Percentiles rank a stretch among this genome's conserved stretches.
Conservation (phyloP, 305 asterid species). For the Salvia sclarea region DNA sequence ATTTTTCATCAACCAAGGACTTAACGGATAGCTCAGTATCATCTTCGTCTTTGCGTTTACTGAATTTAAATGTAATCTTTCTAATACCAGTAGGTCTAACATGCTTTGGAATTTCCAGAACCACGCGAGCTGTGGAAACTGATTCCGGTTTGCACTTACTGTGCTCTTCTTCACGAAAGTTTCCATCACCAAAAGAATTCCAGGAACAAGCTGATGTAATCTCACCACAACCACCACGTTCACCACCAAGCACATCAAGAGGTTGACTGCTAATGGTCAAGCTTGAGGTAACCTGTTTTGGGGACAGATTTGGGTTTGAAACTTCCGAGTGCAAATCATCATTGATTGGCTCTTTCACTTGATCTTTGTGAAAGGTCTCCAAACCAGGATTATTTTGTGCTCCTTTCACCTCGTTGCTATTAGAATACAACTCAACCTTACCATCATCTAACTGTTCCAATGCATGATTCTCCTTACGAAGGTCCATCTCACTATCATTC, state of each 20-base stretch:
- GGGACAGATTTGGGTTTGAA: constrained; percentile 47
- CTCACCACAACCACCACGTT: constrained; percentile 52
- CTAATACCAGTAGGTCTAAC: constrained; percentile 85
- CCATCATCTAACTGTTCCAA: constrained; percentile 25
- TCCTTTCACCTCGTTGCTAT: constrained; percentile 31
- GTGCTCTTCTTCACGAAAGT: constrained; percentile 40
- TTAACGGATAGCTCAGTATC: constrained; percentile 38
- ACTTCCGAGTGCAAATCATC: constrained; percentile 57
- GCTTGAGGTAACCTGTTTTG: constrained; percentile 43
- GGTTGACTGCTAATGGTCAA: constrained; percentile 45
- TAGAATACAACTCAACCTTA: constrained; percentile 24
- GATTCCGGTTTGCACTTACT: constrained; percentile 39
- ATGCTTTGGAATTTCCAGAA: constrained; percentile 93
- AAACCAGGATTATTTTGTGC: constrained; percentile 8
- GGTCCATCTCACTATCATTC: constrained; percentile 27
- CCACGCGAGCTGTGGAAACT: constrained; percentile 62
- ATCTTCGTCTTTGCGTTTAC: constrained; percentile 70
- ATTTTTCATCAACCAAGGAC: constrained; percentile 42
- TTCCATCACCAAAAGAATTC: constrained; percentile 37
- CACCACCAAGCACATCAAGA: constrained; percentile 35
- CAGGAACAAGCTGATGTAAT: constrained; percentile 48
- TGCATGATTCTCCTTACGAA: constrained; percentile 29
- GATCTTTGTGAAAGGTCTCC: constrained; percentile 32
- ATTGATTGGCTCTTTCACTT: constrained; percentile 44
- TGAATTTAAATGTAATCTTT: constrained; percentile 88